Evolutionary conservation across 2,329 filamentous ascomycete genomes (phyloP), one percentile per base, ranked within the genome.

Genomic region (Chaetomiaceae sp.): DNA sequence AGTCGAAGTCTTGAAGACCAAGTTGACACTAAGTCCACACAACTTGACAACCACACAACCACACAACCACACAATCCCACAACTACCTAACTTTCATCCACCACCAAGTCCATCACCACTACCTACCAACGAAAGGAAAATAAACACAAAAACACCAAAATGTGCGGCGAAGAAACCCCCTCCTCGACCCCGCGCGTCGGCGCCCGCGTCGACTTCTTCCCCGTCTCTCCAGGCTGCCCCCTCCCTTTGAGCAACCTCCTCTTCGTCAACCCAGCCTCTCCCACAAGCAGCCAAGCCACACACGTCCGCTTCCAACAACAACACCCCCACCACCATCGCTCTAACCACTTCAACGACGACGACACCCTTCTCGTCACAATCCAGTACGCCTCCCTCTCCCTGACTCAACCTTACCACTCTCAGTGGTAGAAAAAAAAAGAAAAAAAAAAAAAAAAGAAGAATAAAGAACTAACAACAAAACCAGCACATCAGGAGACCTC

Each of bases 191-290:
- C 60, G 14, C 57, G 61, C 16, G 38, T 62, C 23, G 61, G 60
- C 23, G 61, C 61, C 46, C 57, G 60, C 16, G 60, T 62, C 23
- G 59, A 63, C 48, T 56, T 63, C 51, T 55, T 53, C 53, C 56
- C 57, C 3, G 40, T 33, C 16, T n/a, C n/a, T n/a, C 38, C 34
- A 14, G 31, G 51, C 23, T 27, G 42, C 23, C 23, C 25, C 19
- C 41, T 60, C 3, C 35, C 35, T 10, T 12, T 48, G 38, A 58
- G 60, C 17, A 61, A 60, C 43, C 55, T 62, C 12, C 38, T 62
- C 33, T 62, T 62, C 49, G 51, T 58, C 37, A 55, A 62, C 45
- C 59, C 59, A 1, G 44, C 51, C 9, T 38, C 45, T 5, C 56
- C 60, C 2, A 37, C 34, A 42, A 59, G 57, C 51, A 27, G 50